phyloP scores from a whole-genome alignment of 2,329 filamentous ascomycete species.

The Penicillium sp. region DNA sequence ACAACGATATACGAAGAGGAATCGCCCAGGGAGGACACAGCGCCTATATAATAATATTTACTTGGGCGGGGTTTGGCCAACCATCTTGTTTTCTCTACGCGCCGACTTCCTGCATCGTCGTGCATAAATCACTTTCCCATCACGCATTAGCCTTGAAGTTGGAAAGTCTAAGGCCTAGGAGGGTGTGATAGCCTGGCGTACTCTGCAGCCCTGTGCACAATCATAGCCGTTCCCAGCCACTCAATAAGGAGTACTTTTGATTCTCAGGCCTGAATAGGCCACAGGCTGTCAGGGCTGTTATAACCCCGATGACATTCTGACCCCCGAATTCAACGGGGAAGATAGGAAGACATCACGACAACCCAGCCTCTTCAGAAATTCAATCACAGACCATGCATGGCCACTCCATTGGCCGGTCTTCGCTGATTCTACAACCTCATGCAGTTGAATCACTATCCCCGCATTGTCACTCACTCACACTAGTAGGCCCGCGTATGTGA shows the following conservation, averaged over 20 bases:
- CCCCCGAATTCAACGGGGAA: too few species aligned
- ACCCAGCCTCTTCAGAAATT: neutral
- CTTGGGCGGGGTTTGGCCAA: slow-evolving; percentile 2
- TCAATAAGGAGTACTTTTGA: neutral
- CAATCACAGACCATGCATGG: neutral
- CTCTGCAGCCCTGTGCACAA: slow-evolving; percentile 7
- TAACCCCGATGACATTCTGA: too few species aligned
- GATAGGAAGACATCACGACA: neutral
- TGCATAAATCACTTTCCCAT: slow-evolving; percentile 20
- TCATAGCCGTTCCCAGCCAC: neutral
- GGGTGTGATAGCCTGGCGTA: slow-evolving; percentile 8
- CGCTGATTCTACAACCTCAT: neutral
- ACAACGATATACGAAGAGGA: slow-evolving; percentile 27
- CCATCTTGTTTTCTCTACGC: slow-evolving; percentile 13
- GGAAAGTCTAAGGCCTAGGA: neutral
- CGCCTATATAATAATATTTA: slow-evolving; percentile 33
- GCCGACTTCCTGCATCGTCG: slow-evolving; percentile 19
- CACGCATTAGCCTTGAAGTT: slow-evolving; percentile 19
- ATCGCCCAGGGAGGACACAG: slow-evolving; percentile 17
- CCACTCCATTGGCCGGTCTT: neutral
- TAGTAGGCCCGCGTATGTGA: neutral
- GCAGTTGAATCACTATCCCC: slow-evolving; percentile 4
- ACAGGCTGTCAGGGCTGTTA: too few species aligned
- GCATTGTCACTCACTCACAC: slow-evolving; percentile 2
- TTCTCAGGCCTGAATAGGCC: too few species aligned